Base-by-base conservation (phyloP, 2,329 filamentous ascomycete genomes). In the Penicillium frequentans region DNA sequence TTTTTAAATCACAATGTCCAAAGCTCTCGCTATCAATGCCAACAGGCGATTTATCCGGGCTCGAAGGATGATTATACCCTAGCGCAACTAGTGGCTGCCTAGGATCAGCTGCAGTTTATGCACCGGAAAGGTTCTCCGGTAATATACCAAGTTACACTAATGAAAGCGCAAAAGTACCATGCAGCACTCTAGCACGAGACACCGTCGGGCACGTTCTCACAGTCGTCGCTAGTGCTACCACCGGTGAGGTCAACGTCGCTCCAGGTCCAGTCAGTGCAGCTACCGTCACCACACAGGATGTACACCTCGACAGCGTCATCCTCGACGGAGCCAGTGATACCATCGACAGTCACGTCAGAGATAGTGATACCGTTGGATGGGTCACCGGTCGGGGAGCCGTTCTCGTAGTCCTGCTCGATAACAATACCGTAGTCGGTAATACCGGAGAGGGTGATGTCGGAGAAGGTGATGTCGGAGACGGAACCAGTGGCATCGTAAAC, bases 371-470 rank as follows among this genome's bases (percentile, higher is more conserved):
- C 76, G 31, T 58, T 70, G 44, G 74, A 72, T 8, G 74, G 71
- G 7, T 52, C 69, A 19, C 74, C 75, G 16, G 72, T 76, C 3
- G 74, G 75, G 43, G 75, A 75, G 49, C 79, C 78, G 61, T 79
- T 79, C 65, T 79, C 71, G 64, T 85, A 86, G 68, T 85, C 82
- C 73, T 87, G 84, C 69, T 86, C 75, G 56, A 87, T 79, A 50
- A 85, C 75, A 43, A 62, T 37, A 16, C 60, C 83, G 67, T 85
- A 84, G 19, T 80, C 73, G 52, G 79, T 70, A 64, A 85, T 84
- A 42, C 70, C 68, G 33, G 72, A 76, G 1, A 86, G 73, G 1
- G 74, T 79, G 68, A 86, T 85, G 55, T 77, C 73, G 44, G 73
- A 73, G 73, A 84, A 86, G 1, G 78, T 83, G 27, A 86, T 72